Base-by-base conservation (phyloP, 1,284 basidiomycete genomes). In the Vanrija sp. region DNA sequence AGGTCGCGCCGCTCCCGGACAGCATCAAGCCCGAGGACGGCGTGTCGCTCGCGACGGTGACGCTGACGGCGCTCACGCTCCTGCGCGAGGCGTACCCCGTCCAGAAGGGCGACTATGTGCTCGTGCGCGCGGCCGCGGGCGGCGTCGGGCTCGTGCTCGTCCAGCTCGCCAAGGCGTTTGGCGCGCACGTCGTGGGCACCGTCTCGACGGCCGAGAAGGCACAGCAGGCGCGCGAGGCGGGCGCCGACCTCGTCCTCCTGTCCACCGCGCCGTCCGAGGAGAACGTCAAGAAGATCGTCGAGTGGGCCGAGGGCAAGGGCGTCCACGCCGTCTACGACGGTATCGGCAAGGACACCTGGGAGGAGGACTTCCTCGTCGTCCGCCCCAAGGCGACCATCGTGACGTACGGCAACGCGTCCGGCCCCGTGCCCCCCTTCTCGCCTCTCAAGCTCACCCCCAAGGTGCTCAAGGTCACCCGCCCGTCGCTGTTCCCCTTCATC, bases 121-220 rank as follows among this genome's bases (percentile, higher is more conserved):
- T 79, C 44, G 66, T 97, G 15, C 89, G 95, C 71, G 94, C 95
- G 14, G 84, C 95, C 16, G 93, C 95, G 0, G 95, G 95, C 25
- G 83, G 83, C 15, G 77, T 83, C 0, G 84, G 83, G 1, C 68
- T 81, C 0, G 63, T 81, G 14, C 72, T 83, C 6, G 77, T 75
- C 46, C 57, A 77, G 80, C 78, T 64, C 78, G 83, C 58, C 44
- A 72, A 70, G 42, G 66, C 79, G 49, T 64, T 79, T 40, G 94
- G 95, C 15, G 93, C 89, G 1, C 86, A 85, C 10, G 91, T 97
- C 23, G 96, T 98, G 65, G 95, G 91, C 2, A 97, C 93, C n/a
- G 91, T 89, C 1, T 95, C 91, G 2, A 89, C 87, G 0, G 72
- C 78, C 21, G 89, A 85, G 67, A 98, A 98, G 74, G 91, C 90